These are phyloP conservation scores for Penicillium brasilianum DNA, from an alignment of 2,329 filamentous ascomycete species.

Conservation along the genomic window DNA sequence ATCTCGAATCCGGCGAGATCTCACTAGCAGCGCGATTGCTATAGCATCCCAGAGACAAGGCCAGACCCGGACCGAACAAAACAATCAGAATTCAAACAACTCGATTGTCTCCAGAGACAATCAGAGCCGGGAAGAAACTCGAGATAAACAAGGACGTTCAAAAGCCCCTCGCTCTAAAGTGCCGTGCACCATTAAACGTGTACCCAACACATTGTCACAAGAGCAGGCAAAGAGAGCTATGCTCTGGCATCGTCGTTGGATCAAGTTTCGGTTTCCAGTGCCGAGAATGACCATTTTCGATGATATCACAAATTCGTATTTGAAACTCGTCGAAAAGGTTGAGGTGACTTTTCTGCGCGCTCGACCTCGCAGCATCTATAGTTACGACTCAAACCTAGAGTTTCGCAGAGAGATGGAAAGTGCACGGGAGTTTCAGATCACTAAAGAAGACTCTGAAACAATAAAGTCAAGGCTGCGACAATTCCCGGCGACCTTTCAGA, in stretches of 20 bases:
- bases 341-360: too few species aligned
- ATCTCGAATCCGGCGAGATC: too few species aligned
- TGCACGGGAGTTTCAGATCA: background rate
- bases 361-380: background rate
- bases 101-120: too few species aligned
- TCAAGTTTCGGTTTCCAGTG: background rate
- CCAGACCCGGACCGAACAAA: too few species aligned
- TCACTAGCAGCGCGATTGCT: too few species aligned
- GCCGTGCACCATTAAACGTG: background rate
- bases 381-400: too few species aligned
- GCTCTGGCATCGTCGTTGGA: background rate
- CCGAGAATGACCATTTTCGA: background rate
- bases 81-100: too few species aligned
- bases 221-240: background rate
- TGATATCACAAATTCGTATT: background rate
- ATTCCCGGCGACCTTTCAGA: background rate
- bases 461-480: background rate
- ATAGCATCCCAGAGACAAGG: too few species aligned
- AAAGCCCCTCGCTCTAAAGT: background rate
- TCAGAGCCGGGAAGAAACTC: too few species aligned
- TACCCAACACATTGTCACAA: background rate
- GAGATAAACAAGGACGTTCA: background rate
- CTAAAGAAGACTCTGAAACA: background rate
- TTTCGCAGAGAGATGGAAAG: background rate
- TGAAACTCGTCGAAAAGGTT: background rate